Base-by-base conservation (phyloP, 1,139 yeast species). In the Meyerozyma carpophila region DNA sequence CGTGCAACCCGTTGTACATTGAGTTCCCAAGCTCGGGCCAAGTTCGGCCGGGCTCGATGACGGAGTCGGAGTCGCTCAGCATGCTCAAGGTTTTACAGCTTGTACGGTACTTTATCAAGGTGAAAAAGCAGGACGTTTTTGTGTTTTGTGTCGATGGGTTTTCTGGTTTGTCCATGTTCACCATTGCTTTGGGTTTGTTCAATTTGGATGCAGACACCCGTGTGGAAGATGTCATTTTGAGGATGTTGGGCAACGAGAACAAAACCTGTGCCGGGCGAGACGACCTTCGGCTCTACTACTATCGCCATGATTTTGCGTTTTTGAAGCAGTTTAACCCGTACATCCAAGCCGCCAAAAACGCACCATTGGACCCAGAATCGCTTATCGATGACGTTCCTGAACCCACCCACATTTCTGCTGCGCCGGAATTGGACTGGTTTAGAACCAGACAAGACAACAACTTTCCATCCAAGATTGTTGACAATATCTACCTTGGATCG, bases 91-190 rank as follows among this genome's bases (percentile, higher is more conserved):
- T 65, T 10, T 54, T 70, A 40, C 66, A 64, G 45, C 51, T 66
- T 36, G 54, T 69, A 31, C 56, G 65, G 38, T 43, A 53, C n/a
- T 51, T 61, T 29, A 50, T 57, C 16, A 50, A 47, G 10, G 45
- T 52, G 41, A 41, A 44, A 40, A 55, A 59, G 39, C 45, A 56
- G 41, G 57, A 63, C 29, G 58, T 66, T 3, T 67, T 68, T 43
- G 52, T 68, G 5, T 68, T 65, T 45, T 65, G 65, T 3, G 64
- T 61, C 47, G 76, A 70, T 49, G 75, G 76, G 0, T 70, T 67
- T 47, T 68, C 76, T 11, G 74, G 74, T 1, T 56, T 66, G 32
- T 61, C 72, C 5, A 47, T 69, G 29, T 51, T 70, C 36, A 50
- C 63, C 4, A 57, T 68, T 36, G 50, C 65, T 0, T 49, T 65